A percentile compares a stretch with the other conserved stretches of the same genome.
Evolutionary conservation across 2,329 filamentous ascomycete species (phyloP).

Genomic region (Venturia oleaginea): DNA sequence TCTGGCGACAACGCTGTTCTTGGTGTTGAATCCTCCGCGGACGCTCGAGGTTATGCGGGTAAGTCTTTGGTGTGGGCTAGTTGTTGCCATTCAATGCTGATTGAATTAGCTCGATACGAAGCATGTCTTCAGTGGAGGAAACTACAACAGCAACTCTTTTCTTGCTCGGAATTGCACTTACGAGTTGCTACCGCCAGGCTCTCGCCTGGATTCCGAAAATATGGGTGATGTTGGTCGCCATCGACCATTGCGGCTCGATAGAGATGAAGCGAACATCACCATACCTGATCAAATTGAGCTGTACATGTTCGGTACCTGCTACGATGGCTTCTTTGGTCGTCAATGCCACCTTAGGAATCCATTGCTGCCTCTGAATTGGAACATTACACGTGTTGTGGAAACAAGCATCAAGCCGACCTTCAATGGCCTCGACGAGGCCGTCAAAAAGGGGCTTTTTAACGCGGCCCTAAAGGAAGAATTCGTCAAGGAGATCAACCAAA

Average conservation of each 20-base stretch:
- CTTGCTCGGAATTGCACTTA: not conserved
- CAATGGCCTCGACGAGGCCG: not conserved
- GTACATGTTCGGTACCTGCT: not conserved
- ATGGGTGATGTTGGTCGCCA: not conserved
- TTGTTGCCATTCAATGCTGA: not conserved
- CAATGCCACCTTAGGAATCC: not conserved
- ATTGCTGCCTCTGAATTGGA: conserved; percentile 1
- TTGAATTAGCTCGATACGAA: not conserved
- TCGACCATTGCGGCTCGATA: not conserved
- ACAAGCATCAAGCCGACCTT: not conserved
- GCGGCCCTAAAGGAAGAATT: not conserved
- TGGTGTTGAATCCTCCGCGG: not conserved
- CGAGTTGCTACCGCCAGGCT: not conserved
- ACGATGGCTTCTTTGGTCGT: not conserved
- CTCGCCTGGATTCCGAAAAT: not conserved
- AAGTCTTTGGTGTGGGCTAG: not conserved
- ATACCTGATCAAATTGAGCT: not conserved
- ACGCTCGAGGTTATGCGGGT: not conserved
- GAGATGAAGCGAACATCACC: not conserved
- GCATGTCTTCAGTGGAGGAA: not conserved
- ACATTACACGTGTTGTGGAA: conserved; percentile 1
- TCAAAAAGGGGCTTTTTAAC: not conserved
- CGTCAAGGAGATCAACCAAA: not conserved
- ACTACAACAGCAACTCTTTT: not conserved
- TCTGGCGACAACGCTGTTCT: not conserved